phyloP scores from a whole-genome alignment of 768 basidiomycete species.

The Pseudohyphozyma bogoriensis region DNA sequence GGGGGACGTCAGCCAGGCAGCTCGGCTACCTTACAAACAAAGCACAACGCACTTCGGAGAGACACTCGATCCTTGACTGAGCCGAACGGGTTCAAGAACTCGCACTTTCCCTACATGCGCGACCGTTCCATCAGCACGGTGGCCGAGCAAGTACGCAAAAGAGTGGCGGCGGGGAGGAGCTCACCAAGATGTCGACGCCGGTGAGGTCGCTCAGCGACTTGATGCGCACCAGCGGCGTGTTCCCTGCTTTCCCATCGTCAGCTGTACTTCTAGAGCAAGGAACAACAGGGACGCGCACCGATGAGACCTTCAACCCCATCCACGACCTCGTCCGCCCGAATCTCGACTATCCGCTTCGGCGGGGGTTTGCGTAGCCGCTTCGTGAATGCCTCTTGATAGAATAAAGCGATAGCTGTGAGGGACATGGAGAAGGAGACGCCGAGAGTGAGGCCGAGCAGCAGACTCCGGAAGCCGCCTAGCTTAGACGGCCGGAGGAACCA shows the following conservation, averaged over 20 bases:
- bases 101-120: constrained; percentile 19
- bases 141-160: no score
- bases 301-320: constrained; percentile 70
- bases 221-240: constrained; percentile 85
- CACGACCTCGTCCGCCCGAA: constrained; percentile 61
- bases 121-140: no score
- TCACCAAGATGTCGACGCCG: constrained; percentile 75
- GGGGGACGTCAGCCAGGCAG: neutral
- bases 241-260: constrained; percentile 49
- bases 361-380: constrained; percentile 41
- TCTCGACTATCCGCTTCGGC: constrained; percentile 33
- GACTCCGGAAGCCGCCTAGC: constrained; percentile 11
- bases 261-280: neutral
- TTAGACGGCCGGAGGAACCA: constrained; percentile 16
- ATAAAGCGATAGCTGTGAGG: constrained; percentile 53
- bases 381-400: constrained; percentile 40
- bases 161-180: no score
- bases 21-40: no score
- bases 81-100: constrained; percentile 95
- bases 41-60: constrained; percentile 53
- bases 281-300: constrained; percentile 44
- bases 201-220: constrained; percentile 81
- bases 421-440: constrained; percentile 70
- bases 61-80: constrained; percentile 98
- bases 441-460: constrained; percentile 50